Evolutionary conservation across 2,329 filamentous ascomycete species (phyloP).

Genomic region (Epichloe hybrida): DNA sequence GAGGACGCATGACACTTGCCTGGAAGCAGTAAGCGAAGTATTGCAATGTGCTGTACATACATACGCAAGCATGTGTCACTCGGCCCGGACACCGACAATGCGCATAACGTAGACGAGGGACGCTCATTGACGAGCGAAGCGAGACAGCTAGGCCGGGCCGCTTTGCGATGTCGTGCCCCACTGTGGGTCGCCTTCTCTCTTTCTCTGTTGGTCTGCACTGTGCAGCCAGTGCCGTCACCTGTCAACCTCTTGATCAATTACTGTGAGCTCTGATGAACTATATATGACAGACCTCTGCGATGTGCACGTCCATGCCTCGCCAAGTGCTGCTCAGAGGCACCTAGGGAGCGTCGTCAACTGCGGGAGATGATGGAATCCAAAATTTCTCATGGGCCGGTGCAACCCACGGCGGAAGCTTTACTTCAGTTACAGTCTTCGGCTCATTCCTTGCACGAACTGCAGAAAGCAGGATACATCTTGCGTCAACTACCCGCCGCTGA

Average conservation of each 20-base stretch:
- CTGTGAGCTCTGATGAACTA: background rate
- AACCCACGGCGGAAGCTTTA: slow-evolving; percentile 10
- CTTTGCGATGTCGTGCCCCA: no score
- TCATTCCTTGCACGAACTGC: slow-evolving; percentile 9
- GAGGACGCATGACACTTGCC: no score
- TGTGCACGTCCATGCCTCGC: background rate
- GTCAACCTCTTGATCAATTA: no score
- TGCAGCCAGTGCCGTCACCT: no score
- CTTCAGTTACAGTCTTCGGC: slow-evolving; percentile 9
- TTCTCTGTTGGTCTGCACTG: no score
- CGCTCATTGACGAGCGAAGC: background rate
- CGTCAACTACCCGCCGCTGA: slow-evolving; percentile 13
- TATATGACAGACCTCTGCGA: no score
- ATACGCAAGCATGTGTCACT: background rate
- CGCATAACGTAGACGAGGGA: background rate
- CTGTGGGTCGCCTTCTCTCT: no score
- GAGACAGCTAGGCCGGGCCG: background rate
- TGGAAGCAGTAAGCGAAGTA: no score
- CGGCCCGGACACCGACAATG: background rate
- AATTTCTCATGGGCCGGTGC: slow-evolving; percentile 7
- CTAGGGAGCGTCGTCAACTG: background rate
- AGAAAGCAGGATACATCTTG: slow-evolving; percentile 15
- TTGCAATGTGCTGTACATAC: background rate
- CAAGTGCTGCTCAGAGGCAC: background rate
- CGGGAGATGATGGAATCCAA: slow-evolving; percentile 1